phyloP scores from a whole-genome alignment of 495 filamentous ascomycete species.

The Neurospora africana region DNA sequence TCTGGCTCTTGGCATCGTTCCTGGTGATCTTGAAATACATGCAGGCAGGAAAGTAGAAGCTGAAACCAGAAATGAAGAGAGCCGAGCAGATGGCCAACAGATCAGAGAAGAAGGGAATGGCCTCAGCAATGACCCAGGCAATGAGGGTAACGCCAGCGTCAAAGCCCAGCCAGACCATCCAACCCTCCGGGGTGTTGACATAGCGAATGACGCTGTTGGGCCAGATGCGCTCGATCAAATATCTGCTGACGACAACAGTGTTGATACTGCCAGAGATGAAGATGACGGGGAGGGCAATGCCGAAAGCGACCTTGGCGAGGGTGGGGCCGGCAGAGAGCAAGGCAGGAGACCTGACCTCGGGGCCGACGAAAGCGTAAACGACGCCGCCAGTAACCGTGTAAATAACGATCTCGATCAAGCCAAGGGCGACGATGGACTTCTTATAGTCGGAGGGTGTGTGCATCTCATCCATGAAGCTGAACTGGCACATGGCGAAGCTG shows the following conservation, averaged over 20 bases:
- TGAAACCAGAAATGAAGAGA: slow-evolving; percentile 54
- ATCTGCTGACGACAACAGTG: slow-evolving; percentile 47
- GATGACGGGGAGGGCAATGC: slow-evolving; percentile 71
- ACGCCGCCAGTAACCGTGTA: slow-evolving; percentile 58
- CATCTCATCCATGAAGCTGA: slow-evolving; percentile 71
- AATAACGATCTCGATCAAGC: slow-evolving; percentile 52
- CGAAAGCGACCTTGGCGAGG: slow-evolving; percentile 65
- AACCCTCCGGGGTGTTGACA: slow-evolving; percentile 50
- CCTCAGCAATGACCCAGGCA: slow-evolving; percentile 61
- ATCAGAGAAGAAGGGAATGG: slow-evolving; percentile 63
- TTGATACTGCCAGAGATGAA: slow-evolving; percentile 58
- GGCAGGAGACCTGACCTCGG: slow-evolving; percentile 55
- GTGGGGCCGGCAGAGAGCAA: slow-evolving; percentile 50
- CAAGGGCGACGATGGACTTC: slow-evolving; percentile 56
- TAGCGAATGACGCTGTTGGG: slow-evolving; percentile 42
- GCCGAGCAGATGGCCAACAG: slow-evolving; percentile 51
- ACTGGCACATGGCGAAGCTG: slow-evolving; percentile 60
- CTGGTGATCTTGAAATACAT: slow-evolving; percentile 58
- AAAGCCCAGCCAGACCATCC: slow-evolving; percentile 50
- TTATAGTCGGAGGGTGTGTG: slow-evolving; percentile 54
- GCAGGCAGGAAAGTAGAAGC: slow-evolving; percentile 52
- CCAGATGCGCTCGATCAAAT: slow-evolving; percentile 55
- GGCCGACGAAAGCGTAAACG: slow-evolving; percentile 67
- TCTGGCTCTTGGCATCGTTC: slow-evolving; percentile 37
- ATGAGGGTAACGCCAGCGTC: slow-evolving; percentile 48